Percentiles rank a stretch among this genome's conserved stretches.
Conservation (phyloP, 2,329 filamentous ascomycete species). For the Cercospora nicotianae region DNA sequence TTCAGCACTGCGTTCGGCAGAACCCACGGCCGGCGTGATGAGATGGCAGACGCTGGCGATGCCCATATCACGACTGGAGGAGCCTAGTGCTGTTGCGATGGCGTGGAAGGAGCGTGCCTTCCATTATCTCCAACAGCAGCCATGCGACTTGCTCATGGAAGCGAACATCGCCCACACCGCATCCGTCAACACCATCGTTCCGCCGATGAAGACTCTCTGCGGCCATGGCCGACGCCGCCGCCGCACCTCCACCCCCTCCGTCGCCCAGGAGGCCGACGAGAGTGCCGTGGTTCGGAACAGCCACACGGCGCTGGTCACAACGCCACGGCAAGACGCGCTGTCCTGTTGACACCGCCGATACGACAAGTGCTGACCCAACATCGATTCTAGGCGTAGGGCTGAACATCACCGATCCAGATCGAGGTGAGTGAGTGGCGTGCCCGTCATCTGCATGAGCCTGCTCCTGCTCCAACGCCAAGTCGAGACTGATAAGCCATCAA, state of each 20-base stretch:
- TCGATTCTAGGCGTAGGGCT: conserved; percentile 18
- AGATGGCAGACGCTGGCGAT: not conserved
- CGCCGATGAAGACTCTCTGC: not conserved
- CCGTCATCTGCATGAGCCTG: not conserved
- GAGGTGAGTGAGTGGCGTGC: conserved; percentile 13
- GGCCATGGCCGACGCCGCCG: not conserved
- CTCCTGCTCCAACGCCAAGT: not conserved
- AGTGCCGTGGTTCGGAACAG: conserved; percentile 20
- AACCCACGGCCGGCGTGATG: not conserved
- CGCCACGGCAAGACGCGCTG: not conserved
- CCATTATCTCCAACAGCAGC: not conserved
- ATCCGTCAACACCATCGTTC: not conserved
- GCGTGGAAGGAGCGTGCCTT: not conserved
- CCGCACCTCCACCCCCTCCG: not conserved
- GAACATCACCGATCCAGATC: conserved; percentile 31
- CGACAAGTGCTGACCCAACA: conserved; percentile 6
- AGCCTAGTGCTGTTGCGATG: not conserved
- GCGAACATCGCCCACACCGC: not conserved
- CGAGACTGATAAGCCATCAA: conserved; percentile 20
- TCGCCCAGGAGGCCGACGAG: not conserved
- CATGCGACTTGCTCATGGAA: not conserved
- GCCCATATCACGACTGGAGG: not conserved
- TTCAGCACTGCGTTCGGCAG: not conserved
- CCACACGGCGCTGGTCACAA: conserved; percentile 2
- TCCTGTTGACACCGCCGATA: not conserved